phyloP scores from a whole-genome alignment of 2,329 filamentous ascomycete species.

The Penicillium sp. region DNA sequence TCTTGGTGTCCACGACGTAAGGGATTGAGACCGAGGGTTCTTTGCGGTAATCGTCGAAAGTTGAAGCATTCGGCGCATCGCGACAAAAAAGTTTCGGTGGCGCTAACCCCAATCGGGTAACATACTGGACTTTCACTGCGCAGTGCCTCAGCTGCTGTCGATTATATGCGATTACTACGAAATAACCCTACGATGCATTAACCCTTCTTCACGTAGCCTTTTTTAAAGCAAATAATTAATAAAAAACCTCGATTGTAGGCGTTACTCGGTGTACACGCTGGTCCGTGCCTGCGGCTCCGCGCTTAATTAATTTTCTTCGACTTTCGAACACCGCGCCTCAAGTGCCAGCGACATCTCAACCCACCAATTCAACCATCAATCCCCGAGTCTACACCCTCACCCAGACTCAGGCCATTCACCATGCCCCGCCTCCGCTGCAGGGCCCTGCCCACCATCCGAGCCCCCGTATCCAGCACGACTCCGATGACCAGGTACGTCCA shows the following conservation, averaged over 20 bases:
- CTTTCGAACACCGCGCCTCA: conserved; percentile 20
- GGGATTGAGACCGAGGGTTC: conserved; percentile 1
- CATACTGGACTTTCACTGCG: not conserved
- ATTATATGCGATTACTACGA: not conserved
- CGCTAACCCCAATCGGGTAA: conserved; percentile 24
- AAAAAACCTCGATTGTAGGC: not conserved
- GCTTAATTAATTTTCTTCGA: conserved; percentile 34
- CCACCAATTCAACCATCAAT: conserved; percentile 1
- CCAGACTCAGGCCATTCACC: conserved; percentile 5
- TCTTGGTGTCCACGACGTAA: not conserved
- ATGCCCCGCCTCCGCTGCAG: conserved; percentile 37
- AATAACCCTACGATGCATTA: not conserved
- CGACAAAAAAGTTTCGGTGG: conserved; percentile 22
- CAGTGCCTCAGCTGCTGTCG: not conserved
- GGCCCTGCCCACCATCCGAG: conserved; percentile 29
- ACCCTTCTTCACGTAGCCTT: not conserved
- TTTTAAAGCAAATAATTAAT: not conserved
- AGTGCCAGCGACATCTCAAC: conserved; percentile 10
- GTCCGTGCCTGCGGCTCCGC: conserved; percentile 33
- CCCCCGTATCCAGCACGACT: conserved; percentile 19
- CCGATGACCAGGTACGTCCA: conserved; percentile 22
- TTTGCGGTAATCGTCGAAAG: conserved; percentile 1
- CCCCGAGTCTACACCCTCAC: not conserved
- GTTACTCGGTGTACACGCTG: conserved; percentile 10
- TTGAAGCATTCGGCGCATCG: conserved; percentile 9